A percentile compares a stretch with the other conserved stretches of the same genome.
Conservation (phyloP, 192 early-diverging fungal species). For the Mortierella alpina region DNA sequence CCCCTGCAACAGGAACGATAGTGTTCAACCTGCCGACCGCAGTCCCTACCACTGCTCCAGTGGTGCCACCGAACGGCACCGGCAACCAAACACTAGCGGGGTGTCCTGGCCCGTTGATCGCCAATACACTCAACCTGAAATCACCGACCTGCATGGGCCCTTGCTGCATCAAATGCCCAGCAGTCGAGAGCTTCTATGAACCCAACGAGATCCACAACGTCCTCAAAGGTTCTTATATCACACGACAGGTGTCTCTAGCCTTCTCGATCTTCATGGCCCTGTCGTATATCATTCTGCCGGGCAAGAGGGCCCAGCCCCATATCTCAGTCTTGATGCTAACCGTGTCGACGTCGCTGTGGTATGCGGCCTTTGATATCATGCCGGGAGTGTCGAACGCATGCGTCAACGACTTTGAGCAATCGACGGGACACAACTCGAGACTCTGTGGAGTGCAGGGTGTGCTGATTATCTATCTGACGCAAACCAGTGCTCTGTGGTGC, state of each 20-base stretch:
- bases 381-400: constrained; percentile 45
- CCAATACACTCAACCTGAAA: constrained; percentile 19
- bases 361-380: constrained; percentile 47
- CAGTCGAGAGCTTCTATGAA: constrained; percentile 30
- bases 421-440: constrained; percentile 33
- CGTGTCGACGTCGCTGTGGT: constrained; percentile 38
- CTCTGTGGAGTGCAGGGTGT: constrained; percentile 44
- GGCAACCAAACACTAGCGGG: too few relatives aligned
- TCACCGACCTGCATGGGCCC: constrained; percentile 18
- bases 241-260: constrained; percentile 29
- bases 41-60: too few relatives aligned
- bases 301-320: constrained; percentile 44
- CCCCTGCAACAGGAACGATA: too few relatives aligned
- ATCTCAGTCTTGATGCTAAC: constrained; percentile 48
- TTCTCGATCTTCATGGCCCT: constrained; percentile 40
- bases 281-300: constrained; percentile 39
- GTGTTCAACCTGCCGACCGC: too few relatives aligned
- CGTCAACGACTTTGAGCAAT: constrained; percentile 44
- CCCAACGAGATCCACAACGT: constrained; percentile 30
- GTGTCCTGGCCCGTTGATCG: constrained; percentile 33
- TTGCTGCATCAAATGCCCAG: constrained; percentile 46
- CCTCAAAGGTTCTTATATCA: constrained; percentile 17
- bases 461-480: constrained; percentile 44
- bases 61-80: too few relatives aligned
- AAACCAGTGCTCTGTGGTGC: constrained; percentile 48